These are phyloP conservation scores for Canariomyces notabilis DNA, from an alignment of 2,329 filamentous ascomycete species.

Conservation along the genomic window DNA sequence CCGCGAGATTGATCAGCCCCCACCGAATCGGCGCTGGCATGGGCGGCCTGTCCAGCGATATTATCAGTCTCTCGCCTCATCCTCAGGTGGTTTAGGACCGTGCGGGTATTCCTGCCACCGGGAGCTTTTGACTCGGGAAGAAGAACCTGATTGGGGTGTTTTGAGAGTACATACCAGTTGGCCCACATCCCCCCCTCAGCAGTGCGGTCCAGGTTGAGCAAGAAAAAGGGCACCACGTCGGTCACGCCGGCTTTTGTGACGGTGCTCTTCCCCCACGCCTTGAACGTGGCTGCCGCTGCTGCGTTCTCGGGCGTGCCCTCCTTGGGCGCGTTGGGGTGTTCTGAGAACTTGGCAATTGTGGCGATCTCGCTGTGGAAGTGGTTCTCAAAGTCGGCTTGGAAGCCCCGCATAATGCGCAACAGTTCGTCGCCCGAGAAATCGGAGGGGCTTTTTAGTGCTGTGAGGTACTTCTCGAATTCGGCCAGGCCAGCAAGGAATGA, in stretches of 20 bases:
- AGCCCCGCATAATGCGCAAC: conserved; percentile 44
- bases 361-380: conserved; percentile 54
- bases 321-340: conserved; percentile 47
- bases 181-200: conserved; percentile 56
- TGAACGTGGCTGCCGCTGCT: conserved; percentile 47
- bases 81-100: no score
- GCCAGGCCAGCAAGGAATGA: conserved; percentile 48
- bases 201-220: conserved; percentile 57
- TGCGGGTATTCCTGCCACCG: no score
- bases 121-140: no score
- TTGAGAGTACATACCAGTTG: no score
- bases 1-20: conserved; percentile 54
- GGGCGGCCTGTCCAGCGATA: no score
- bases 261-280: conserved; percentile 58
- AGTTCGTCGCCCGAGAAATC: conserved; percentile 43
- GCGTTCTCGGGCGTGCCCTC: conserved; percentile 41
- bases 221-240: conserved; percentile 60
- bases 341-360: conserved; percentile 45
- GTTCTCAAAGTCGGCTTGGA: conserved; percentile 45
- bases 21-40: conserved; percentile 57
- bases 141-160: no score
- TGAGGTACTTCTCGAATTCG: conserved; percentile 50
- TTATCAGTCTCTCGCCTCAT: no score
- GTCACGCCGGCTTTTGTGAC: conserved; percentile 55
- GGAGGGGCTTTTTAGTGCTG: conserved; percentile 35